A percentile compares a stretch with the other conserved stretches of the same genome.
These are phyloP conservation scores for Sporobolomyces roseus DNA, from an alignment of 768 basidiomycete genomes.

Conservation along the genomic window DNA sequence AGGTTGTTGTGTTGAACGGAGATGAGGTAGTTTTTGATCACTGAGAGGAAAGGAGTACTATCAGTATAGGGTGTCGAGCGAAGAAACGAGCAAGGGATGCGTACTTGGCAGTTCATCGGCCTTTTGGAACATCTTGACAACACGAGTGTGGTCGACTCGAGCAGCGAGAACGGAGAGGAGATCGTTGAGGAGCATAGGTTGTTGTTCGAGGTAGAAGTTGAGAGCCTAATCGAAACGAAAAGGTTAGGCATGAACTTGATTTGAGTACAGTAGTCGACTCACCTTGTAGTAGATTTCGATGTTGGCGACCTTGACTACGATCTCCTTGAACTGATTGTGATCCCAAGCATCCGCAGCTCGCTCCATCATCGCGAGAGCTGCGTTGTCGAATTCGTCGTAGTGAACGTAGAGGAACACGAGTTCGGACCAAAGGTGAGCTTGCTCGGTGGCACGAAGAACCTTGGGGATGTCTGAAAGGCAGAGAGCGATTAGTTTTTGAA, in stretches of 20 bases:
- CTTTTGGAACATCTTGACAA: conserved; percentile 86
- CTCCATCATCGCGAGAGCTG: conserved; percentile 97
- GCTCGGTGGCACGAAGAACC: conserved; percentile 94
- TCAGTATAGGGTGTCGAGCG: too few species aligned
- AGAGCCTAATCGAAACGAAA: conserved; percentile 53
- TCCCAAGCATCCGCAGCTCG: conserved; percentile 98
- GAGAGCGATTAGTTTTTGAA: neutral
- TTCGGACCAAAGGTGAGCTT: conserved; percentile 96
- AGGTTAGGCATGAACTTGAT: neutral
- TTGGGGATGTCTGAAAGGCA: conserved; percentile 76
- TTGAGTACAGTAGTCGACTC: neutral
- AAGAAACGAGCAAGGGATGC: neutral
- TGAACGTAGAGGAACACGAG: conserved; percentile 98
- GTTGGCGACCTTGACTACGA: conserved; percentile 92
- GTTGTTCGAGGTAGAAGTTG: conserved; percentile 88
- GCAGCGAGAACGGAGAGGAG: conserved; percentile 86
- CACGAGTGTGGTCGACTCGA: conserved; percentile 89
- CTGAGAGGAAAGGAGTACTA: conserved; percentile 49
- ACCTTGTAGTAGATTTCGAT: conserved; percentile 96
- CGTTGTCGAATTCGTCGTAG: conserved; percentile 98
- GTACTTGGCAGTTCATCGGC: conserved; percentile 74
- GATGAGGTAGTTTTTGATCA: conserved; percentile 93
- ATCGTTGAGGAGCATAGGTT: conserved; percentile 88
- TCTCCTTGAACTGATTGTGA: conserved; percentile 99
- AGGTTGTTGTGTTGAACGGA: conserved; percentile 94